Conservation (phyloP, 305 asterid species). For the Striga hermonthica region DNA sequence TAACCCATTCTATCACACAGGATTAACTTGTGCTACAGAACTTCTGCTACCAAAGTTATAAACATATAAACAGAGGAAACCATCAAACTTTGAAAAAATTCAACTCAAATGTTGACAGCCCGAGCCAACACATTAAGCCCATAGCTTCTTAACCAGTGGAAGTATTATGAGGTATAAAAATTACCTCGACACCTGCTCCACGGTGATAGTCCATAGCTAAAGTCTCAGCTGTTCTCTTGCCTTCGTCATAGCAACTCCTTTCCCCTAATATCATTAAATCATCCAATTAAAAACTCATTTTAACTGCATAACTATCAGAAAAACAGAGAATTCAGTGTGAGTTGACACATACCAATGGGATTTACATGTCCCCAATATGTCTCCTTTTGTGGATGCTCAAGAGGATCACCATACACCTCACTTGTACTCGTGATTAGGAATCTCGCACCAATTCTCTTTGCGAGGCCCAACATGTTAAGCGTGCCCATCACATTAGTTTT, state of each 20-base stretch:
- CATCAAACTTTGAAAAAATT: too few relatives aligned
- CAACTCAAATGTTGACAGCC: background rate
- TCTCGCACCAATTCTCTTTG: slow-evolving; percentile 80
- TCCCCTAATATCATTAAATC: slow-evolving; percentile 47
- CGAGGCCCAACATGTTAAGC: slow-evolving; percentile 88
- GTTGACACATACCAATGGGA: slow-evolving; percentile 57
- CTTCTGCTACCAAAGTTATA: too few relatives aligned
- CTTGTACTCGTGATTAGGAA: slow-evolving; percentile 85
- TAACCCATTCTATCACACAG: too few relatives aligned
- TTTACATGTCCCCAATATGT: slow-evolving; percentile 92
- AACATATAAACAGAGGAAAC: too few relatives aligned
- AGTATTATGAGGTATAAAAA: slow-evolving; percentile 1
- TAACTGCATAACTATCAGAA: background rate
- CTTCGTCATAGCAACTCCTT: slow-evolving; percentile 88
- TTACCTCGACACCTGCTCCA: slow-evolving; percentile 76
- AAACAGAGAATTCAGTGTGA: slow-evolving; percentile 5
- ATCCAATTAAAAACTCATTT: slow-evolving; percentile 7
- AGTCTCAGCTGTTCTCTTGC: slow-evolving; percentile 83
- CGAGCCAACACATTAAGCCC: background rate
- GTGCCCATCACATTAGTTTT: slow-evolving; percentile 96
- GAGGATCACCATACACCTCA: slow-evolving; percentile 93
- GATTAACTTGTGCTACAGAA: too few relatives aligned
- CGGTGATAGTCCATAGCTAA: slow-evolving; percentile 93
- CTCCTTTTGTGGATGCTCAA: slow-evolving; percentile 94
- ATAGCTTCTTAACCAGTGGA: background rate